Evolutionary conservation across 257 asterid genomes (phyloP), one percentile per base, ranked within the genome.

Genomic region (Nicotiana tomentosiformis): DNA sequence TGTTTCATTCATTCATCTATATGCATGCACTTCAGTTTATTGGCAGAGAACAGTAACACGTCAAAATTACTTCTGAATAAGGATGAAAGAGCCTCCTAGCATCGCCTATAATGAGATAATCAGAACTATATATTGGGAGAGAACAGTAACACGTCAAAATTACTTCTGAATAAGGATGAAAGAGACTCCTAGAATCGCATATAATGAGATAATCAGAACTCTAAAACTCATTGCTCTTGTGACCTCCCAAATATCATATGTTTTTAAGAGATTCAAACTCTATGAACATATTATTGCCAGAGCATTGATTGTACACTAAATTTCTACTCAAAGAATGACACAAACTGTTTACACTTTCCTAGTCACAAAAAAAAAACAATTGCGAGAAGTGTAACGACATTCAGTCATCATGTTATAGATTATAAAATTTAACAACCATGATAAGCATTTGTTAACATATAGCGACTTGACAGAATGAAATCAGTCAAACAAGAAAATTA

Each of bases 401-500:
- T 43, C 51, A 8, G 11, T 8, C 51, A 43, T 43, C 51, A 43
- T 43, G 51, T 43, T 43, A 43, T 43, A 43, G 51, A 43, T 43
- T 43, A 43, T 43, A 8, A 43, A 7, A 43, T 43, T 43, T 8
- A 43, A 43, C 51, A 43, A 43, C 51, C 51, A 43, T 8, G 51
- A 43, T 43, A 43, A 43, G 80, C 64, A 76, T 29, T 76, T 51
- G 80, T 26, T 29, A 51, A 76, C 80, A 76, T 76, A 76, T 51
- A 51, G 80, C 26, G 33, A 30, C 33, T 30, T 30, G 33, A 30
- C 33, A 51, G 26, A 51, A 76, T 51, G 43, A 51, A 16, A 76
- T 26, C 17, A 16, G 80, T 51, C 23, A 4, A 43, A 16, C 3
- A 46, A 12, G n/a, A 23, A 1, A 23, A 20, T 23, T 43, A 9